Evolutionary conservation across 306 rosid genomes (phyloP).

Genomic region (Inga leiocalycina): DNA sequence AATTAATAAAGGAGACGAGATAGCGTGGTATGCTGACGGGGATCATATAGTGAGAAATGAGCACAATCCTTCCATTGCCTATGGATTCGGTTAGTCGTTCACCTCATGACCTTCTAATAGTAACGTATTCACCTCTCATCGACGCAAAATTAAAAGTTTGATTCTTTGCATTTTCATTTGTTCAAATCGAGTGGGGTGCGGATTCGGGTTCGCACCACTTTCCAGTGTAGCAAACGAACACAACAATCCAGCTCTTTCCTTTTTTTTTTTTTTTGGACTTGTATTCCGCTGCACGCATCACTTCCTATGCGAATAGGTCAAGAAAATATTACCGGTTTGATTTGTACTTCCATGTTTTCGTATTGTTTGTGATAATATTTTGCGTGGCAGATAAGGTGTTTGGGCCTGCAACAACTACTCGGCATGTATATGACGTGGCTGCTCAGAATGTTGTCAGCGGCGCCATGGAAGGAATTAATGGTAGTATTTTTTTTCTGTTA

Average conservation of each 20-base stretch:
- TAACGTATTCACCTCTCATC: background rate
- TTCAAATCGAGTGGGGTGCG: background rate
- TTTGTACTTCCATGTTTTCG: background rate
- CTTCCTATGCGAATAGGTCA: background rate
- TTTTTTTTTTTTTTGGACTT: background rate
- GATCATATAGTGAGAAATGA: constrained; percentile 71
- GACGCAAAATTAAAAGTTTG: background rate
- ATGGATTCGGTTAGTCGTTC: constrained; percentile 63
- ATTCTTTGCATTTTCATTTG: background rate
- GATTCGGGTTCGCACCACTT: background rate
- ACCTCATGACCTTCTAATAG: background rate
- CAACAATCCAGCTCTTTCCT: background rate
- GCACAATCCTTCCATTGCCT: constrained; percentile 62
- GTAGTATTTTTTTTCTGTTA: constrained; percentile 42
- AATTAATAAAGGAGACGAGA: constrained; percentile 79
- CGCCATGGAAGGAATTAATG: constrained; percentile 88
- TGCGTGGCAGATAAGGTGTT: constrained; percentile 58
- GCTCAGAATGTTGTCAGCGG: constrained; percentile 87
- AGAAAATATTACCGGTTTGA: constrained; percentile 10
- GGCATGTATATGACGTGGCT: constrained; percentile 89
- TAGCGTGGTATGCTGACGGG: constrained; percentile 93
- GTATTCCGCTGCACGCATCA: background rate
- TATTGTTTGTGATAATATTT: constrained; percentile 10
- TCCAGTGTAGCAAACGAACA: background rate
- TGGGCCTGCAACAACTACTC: constrained; percentile 91